Base-by-base conservation (phyloP, 345 rosid genomes). In the Streptanthus diversifolius region DNA sequence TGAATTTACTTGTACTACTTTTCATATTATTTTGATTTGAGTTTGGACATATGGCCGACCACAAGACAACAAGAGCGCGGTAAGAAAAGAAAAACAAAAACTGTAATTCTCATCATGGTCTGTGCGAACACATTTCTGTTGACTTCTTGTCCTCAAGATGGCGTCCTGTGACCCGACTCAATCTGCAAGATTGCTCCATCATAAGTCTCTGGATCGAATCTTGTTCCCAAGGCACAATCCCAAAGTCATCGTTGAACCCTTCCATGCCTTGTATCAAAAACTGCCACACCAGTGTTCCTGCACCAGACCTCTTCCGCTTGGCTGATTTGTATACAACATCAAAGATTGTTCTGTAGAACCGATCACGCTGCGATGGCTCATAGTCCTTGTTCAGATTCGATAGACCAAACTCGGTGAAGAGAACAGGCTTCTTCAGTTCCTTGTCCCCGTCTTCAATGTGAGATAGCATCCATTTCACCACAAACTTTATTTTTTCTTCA, bases 381-480 rank as follows among this genome's bases (percentile, higher is more conserved):
- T 77, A 91, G 84, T 85, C 90, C 55, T 82, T 82, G 87, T 84
- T 91, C 81, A 83, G 81, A 79, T 88, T 83, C 1, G 97, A 93
- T 62, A 85, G 80, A 24, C 97, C 98, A 30, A 71, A 93, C 76
- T 93, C 97, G 0, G 97, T 88, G 83, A 93, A 93, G 63, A 93
- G 74, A 45, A 93, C 86, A 1, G 97, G 98, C 78, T 84, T 91
- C 44, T 82, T 85, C 63, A 93, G 84, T 75, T 81, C 92, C 30
- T 80, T 80, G 79, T 91, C 90, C 3, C 96, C 92, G 14, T 93
- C 96, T 74, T 93, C 96, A 41, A 91, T 86, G 83, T 91, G 98
- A 15, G 97, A 93, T 7, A 56, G 84, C 86, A 89, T 79, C 96
- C 98, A 93, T 79, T 89, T 93, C 43, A 85, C 76, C 49, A 85